Evolutionary conservation across 306 rosid genomes (phyloP).

Genomic region (Ormosia emarginata): DNA sequence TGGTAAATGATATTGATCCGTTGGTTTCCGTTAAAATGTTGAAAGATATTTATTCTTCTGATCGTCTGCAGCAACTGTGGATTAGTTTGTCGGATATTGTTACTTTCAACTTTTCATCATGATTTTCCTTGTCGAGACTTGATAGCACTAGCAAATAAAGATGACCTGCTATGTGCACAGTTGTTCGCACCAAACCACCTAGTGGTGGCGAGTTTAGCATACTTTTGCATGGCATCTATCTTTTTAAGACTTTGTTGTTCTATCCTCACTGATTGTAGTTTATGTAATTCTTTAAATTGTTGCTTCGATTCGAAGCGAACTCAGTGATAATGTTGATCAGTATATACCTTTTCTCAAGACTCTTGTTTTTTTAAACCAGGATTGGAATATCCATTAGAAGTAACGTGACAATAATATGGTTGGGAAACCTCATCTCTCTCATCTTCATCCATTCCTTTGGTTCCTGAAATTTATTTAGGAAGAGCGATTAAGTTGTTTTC

Average conservation of each 20-base stretch:
- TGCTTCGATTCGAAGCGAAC: conserved; percentile 19
- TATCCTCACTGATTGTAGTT: not conserved
- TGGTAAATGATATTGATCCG: not conserved
- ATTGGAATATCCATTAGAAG: not conserved
- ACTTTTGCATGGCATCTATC: conserved; percentile 7
- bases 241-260: not conserved
- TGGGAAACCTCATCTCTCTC: not conserved
- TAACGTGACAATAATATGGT: not conserved
- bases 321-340: not conserved
- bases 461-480: not conserved
- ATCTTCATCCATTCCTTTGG: not conserved
- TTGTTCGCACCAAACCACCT: not conserved
- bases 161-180: not conserved
- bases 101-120: not conserved
- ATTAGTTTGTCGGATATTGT: not conserved
- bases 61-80: not conserved
- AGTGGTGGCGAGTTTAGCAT: conserved; percentile 1
- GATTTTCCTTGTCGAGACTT: not conserved
- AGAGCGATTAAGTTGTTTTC: too few species aligned
- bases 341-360: not conserved
- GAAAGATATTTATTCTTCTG: conserved; percentile 2
- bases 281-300: not conserved
- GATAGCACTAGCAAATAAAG: not conserved
- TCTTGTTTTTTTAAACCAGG: not conserved
- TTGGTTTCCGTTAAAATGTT: not conserved